These are phyloP conservation scores for Macaranga tanarius DNA, from an alignment of 441 rosid species.

Conservation along the genomic window DNA sequence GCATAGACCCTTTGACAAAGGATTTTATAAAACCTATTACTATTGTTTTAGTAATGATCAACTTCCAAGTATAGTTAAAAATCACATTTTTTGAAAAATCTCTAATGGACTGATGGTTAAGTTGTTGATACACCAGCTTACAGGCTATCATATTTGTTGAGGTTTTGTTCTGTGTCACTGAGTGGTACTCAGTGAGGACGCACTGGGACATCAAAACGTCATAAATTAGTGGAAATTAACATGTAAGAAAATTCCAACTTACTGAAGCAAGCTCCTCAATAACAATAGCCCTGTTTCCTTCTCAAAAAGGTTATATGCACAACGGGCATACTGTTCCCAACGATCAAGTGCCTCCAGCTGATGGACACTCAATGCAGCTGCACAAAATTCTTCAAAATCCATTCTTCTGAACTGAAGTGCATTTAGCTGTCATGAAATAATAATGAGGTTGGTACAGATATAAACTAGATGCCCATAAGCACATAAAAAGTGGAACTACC, in stretches of 20 bases:
- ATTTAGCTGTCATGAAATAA: conserved; percentile 52
- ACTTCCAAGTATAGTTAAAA: neutral
- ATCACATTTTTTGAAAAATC: neutral
- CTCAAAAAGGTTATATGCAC: conserved; percentile 80
- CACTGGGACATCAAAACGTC: neutral
- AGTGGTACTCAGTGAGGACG: too few relatives aligned
- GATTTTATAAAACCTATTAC: neutral
- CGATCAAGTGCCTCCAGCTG: conserved; percentile 81
- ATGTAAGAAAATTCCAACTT: conserved; percentile 31
- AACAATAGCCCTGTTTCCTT: conserved; percentile 83
- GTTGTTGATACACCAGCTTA: neutral
- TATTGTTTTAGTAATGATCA: neutral
- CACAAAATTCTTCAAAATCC: conserved; percentile 96
- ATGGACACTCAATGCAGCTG: conserved; percentile 84
- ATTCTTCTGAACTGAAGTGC: conserved; percentile 81
- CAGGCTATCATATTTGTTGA: neutral
- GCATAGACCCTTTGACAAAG: neutral
- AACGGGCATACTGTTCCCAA: conserved; percentile 80
- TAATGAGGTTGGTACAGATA: conserved; percentile 18
- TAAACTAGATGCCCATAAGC: conserved; percentile 17
- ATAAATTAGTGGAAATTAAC: neutral
- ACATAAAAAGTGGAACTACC: conserved; percentile 16
- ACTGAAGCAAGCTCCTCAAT: conserved; percentile 94
- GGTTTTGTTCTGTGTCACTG: neutral
- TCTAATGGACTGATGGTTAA: neutral